phyloP scores from a whole-genome alignment of 192 early-diverging fungal species.

The Coemansia erecta region DNA sequence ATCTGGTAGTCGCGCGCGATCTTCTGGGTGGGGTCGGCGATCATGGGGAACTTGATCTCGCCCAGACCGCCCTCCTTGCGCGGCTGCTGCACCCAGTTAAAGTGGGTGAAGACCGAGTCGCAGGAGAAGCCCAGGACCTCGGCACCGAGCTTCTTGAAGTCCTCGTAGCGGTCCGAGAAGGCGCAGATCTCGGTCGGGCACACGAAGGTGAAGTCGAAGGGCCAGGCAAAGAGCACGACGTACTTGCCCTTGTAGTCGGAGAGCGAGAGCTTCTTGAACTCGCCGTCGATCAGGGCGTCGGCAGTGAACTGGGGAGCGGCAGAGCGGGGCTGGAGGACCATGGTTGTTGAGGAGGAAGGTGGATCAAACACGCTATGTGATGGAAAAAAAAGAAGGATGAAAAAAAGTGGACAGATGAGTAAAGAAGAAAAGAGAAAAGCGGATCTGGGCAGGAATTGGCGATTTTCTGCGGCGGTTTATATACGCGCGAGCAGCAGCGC shows the following conservation, averaged over 20 bases:
- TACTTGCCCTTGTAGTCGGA: slow-evolving; percentile 70
- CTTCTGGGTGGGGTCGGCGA: slow-evolving; percentile 85
- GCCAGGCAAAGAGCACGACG: slow-evolving; percentile 86
- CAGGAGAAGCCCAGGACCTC: slow-evolving; percentile 72
- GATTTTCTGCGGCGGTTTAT: neutral
- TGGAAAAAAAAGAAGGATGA: neutral
- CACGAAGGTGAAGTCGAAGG: slow-evolving; percentile 87
- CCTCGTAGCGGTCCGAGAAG: slow-evolving; percentile 78
- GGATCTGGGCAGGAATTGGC: no score
- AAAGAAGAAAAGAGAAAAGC: neutral
- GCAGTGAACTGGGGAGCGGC: slow-evolving; percentile 65
- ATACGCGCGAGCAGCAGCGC: neutral
- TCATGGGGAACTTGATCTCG: slow-evolving; percentile 85
- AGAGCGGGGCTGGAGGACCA: slow-evolving; percentile 54
- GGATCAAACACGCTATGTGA: no score
- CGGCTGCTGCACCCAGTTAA: slow-evolving; percentile 84
- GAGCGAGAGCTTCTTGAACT: slow-evolving; percentile 66
- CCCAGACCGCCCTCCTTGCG: slow-evolving; percentile 90
- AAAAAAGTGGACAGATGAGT: neutral
- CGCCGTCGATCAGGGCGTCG: slow-evolving; percentile 63
- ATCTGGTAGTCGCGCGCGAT: slow-evolving; percentile 87
- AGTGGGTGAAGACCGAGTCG: slow-evolving; percentile 81
- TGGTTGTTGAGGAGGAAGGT: slow-evolving; percentile 3
- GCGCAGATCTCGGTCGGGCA: slow-evolving; percentile 96
- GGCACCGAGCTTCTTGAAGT: slow-evolving; percentile 78